Evolutionary conservation across 2,329 filamentous ascomycete species (phyloP).

Genomic region (Acrodontium crateriforme): DNA sequence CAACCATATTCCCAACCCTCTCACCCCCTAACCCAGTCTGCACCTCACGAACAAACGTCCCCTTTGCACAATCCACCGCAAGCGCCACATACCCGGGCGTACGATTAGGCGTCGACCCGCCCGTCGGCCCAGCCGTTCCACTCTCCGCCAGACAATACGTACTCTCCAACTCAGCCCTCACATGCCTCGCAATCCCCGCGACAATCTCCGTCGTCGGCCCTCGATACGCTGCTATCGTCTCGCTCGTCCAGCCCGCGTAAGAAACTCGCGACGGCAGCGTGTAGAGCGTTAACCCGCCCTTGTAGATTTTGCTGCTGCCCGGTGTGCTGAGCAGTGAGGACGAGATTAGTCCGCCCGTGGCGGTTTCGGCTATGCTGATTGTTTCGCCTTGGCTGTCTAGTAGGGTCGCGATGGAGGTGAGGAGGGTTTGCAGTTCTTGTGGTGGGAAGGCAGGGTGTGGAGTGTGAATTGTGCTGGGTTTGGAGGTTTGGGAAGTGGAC

Average conservation of each 20-base stretch:
- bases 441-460: slow-evolving; percentile 29
- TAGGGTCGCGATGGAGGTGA: slow-evolving; percentile 37
- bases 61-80: slow-evolving; percentile 42
- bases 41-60: slow-evolving; percentile 39
- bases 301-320: slow-evolving; percentile 45
- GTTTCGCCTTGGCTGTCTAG: slow-evolving; percentile 43
- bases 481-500: slow-evolving; percentile 1
- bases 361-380: slow-evolving; percentile 49
- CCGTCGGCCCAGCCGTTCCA: slow-evolving; percentile 51
- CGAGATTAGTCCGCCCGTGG: slow-evolving; percentile 49
- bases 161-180: slow-evolving; percentile 39
- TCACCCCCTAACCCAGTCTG: slow-evolving; percentile 41
- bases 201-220: slow-evolving; percentile 48
- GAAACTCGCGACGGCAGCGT: slow-evolving; percentile 44
- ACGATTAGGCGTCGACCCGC: slow-evolving; percentile 41
- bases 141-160: slow-evolving; percentile 47
- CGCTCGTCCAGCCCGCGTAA: slow-evolving; percentile 47
- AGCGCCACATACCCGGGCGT: slow-evolving; percentile 51
- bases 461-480: slow-evolving; percentile 3
- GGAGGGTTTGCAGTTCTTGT: slow-evolving; percentile 27
- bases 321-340: slow-evolving; percentile 44
- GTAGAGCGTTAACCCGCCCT: slow-evolving; percentile 49
- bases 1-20: slow-evolving; percentile 48
- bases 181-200: slow-evolving; percentile 40
- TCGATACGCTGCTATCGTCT: slow-evolving; percentile 37